Conservation (phyloP, 2,329 filamentous ascomycete species). For the Metarhizium brunneum region DNA sequence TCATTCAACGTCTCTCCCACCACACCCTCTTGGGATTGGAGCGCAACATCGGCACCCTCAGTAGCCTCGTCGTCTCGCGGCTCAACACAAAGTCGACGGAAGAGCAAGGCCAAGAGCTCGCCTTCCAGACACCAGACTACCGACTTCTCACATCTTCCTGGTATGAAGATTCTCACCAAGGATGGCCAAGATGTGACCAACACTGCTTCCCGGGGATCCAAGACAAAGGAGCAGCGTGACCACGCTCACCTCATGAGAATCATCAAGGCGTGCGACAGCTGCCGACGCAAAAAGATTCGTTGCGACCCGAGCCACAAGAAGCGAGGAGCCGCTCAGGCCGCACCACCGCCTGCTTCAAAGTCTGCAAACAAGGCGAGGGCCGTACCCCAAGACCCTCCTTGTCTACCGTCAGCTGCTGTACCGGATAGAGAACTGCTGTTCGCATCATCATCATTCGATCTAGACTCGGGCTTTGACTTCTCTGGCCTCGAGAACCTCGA, state of each 20-base stretch:
- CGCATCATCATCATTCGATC: slow-evolving; percentile 7
- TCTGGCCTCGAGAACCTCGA: slow-evolving; percentile 13
- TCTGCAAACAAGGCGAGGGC: slow-evolving; percentile 32
- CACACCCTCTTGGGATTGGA: slow-evolving; percentile 39
- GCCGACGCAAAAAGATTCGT: slow-evolving; percentile 53
- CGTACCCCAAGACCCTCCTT: slow-evolving; percentile 11
- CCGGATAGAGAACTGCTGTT: not conserved
- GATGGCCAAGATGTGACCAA: slow-evolving; percentile 55
- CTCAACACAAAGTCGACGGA: slow-evolving; percentile 16
- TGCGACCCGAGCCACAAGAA: slow-evolving; percentile 53
- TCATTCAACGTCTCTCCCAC: slow-evolving; percentile 41
- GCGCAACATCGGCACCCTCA: slow-evolving; percentile 12
- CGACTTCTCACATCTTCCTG: slow-evolving; percentile 46
- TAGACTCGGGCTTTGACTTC: slow-evolving; percentile 13
- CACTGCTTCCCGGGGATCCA: slow-evolving; percentile 51
- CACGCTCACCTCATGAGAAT: slow-evolving; percentile 59
- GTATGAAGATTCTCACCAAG: slow-evolving; percentile 59
- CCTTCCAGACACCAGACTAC: slow-evolving; percentile 19
- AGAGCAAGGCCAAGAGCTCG: slow-evolving; percentile 15
- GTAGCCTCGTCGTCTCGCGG: slow-evolving; percentile 21
- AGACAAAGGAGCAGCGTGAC: slow-evolving; percentile 59
- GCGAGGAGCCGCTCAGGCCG: slow-evolving; percentile 24
- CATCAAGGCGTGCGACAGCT: slow-evolving; percentile 57
- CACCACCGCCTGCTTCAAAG: slow-evolving; percentile 22
- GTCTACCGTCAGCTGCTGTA: slow-evolving; percentile 9